A percentile compares a stretch with the other conserved stretches of the same genome.
These are phyloP conservation scores for Colletotrichum sp. DNA, from an alignment of 2,329 filamentous ascomycete species.

Conservation along the genomic window DNA sequence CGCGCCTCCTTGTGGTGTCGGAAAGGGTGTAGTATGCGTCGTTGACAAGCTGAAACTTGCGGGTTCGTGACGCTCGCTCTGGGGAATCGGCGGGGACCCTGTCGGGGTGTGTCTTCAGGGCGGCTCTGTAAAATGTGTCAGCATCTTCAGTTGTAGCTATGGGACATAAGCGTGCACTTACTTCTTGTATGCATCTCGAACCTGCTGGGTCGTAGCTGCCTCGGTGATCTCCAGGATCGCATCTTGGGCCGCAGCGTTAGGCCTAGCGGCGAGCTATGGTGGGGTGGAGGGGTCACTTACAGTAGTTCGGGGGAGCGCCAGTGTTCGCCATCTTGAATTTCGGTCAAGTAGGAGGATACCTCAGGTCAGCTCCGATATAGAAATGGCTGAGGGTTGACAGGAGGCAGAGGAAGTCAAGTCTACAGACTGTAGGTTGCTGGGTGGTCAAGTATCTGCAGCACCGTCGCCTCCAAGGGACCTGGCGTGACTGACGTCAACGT, in stretches of 20 bases:
- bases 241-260: conserved; percentile 54
- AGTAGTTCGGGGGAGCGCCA: conserved; percentile 61
- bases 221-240: conserved; percentile 75
- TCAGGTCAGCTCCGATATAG: neutral
- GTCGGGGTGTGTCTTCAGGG: conserved; percentile 92
- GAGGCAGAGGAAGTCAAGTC: neutral
- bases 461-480: neutral
- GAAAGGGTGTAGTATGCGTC: conserved; percentile 94
- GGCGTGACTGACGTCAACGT: conserved; percentile 34
- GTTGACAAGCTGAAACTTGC: conserved; percentile 89
- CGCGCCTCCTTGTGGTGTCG: conserved; percentile 74
- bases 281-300: conserved; percentile 40
- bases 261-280: neutral
- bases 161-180: conserved; percentile 34
- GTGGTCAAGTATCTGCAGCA: neutral
- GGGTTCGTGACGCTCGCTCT: conserved; percentile 81
- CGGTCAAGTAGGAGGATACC: neutral
- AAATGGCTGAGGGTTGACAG: neutral
- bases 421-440: neutral
- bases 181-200: conserved; percentile 96
- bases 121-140: conserved; percentile 61
- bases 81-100: conserved; percentile 84
- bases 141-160: neutral
- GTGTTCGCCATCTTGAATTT: conserved; percentile 20
- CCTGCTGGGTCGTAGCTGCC: conserved; percentile 79